Conservation (phyloP, 306 rosid species). For the Cucurbita argyrosperma region DNA sequence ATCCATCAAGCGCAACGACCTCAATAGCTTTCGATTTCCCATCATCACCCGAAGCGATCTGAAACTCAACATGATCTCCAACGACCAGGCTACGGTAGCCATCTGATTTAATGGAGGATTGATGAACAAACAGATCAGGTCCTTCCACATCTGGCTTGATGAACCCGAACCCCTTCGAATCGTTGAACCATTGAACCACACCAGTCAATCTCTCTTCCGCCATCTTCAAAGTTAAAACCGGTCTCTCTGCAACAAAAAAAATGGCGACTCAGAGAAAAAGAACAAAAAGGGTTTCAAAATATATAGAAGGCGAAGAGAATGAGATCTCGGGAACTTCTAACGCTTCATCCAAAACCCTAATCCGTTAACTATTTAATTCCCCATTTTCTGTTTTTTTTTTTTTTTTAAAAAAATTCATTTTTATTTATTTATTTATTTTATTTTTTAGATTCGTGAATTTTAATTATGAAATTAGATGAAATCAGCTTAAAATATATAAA, state of each 20-base stretch:
- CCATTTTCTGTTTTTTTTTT: not conserved
- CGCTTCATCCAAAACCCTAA: slow-evolving; percentile 2
- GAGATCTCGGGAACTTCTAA: not conserved
- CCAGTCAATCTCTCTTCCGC: slow-evolving; percentile 66
- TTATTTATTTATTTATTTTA: too few relatives aligned
- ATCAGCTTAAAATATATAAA: too few relatives aligned
- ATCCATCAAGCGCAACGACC: slow-evolving; percentile 54
- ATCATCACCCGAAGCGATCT: slow-evolving; percentile 37
- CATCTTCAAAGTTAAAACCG: slow-evolving; percentile 22
- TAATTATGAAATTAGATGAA: too few relatives aligned
- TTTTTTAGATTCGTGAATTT: not conserved
- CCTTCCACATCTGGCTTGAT: slow-evolving; percentile 65
- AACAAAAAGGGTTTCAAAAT: not conserved
- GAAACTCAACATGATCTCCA: slow-evolving; percentile 62
- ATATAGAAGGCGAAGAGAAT: slow-evolving; percentile 3
- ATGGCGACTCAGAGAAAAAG: not conserved
- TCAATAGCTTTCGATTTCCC: slow-evolving; percentile 71
- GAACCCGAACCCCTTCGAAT: slow-evolving; percentile 69
- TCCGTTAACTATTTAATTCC: not conserved
- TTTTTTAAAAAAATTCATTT: too few relatives aligned
- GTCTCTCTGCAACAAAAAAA: not conserved
- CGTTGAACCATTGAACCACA: slow-evolving; percentile 69
- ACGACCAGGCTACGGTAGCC: slow-evolving; percentile 53
- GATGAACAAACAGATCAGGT: slow-evolving; percentile 79
- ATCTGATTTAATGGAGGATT: slow-evolving; percentile 73